Conservation (phyloP, 1,139 yeast species). For the Kodamaea suecica region DNA sequence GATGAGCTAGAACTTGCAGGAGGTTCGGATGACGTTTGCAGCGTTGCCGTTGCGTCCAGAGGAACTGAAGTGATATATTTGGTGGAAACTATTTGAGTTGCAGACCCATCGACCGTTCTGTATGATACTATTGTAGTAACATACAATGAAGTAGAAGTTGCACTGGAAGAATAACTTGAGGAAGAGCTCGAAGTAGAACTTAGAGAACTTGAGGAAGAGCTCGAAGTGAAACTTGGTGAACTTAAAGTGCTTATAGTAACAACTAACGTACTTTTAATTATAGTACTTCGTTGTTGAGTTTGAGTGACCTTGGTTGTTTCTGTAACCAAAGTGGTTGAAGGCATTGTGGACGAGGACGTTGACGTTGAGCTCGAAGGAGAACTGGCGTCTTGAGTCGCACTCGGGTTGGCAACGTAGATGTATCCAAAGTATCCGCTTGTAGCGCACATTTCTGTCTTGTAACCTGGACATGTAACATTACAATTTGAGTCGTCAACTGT, state of each 20-base stretch:
- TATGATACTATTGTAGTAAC: constrained; percentile 23
- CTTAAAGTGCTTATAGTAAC: constrained; percentile 2
- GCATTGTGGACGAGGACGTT: constrained; percentile 7
- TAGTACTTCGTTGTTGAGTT: constrained; percentile 6
- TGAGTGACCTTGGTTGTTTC: constrained; percentile 9
- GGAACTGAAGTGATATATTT: constrained; percentile 8
- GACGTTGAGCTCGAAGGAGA: constrained; percentile 9
- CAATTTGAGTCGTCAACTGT: constrained; percentile 38
- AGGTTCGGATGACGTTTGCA: neutral
- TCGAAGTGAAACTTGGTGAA: constrained; percentile 10
- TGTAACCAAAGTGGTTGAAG: constrained; percentile 1
- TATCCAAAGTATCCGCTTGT: constrained; percentile 34
- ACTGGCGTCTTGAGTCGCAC: constrained; percentile 11
- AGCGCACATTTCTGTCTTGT: constrained; percentile 33
- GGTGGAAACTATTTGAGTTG: constrained; percentile 22
- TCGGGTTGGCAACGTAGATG: constrained; percentile 24
- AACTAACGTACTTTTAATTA: constrained; percentile 7
- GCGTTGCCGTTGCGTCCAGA: constrained; percentile 24
- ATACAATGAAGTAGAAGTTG: constrained; percentile 16
- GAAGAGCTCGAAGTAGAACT: constrained; percentile 10
- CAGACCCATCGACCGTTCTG: constrained; percentile 26
- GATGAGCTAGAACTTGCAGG: no score
- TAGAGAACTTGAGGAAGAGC: constrained; percentile 15
- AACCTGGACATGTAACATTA: constrained; percentile 51
- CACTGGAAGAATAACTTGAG: no score